Percentiles rank a stretch among this genome's conserved stretches.
These are phyloP conservation scores for Ceratobasidium sp. DNA, from an alignment of 1,284 basidiomycete species.

Conservation along the genomic window DNA sequence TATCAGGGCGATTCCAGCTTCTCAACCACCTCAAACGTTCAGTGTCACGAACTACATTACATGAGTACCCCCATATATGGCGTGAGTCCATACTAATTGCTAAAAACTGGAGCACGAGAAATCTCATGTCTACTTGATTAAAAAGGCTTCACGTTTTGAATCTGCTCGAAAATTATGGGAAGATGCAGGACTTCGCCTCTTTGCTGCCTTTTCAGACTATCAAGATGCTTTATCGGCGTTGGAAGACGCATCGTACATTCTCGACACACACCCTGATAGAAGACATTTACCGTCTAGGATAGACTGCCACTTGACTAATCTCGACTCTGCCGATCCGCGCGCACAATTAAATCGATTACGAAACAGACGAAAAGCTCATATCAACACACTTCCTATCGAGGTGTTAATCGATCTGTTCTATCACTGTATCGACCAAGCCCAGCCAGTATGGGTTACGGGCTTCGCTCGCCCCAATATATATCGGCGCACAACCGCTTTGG, in stretches of 20 bases:
- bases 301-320: not conserved
- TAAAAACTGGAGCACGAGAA: no score
- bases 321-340: not conserved
- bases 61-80: no score
- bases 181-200: not conserved
- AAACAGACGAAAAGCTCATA: not conserved
- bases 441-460: not conserved
- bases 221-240: not conserved
- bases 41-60: no score
- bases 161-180: not conserved
- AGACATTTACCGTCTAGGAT: not conserved
- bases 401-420: not conserved
- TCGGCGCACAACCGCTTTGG: not conserved
- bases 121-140: no score
- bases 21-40: no score
- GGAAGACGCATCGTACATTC: not conserved
- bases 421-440: not conserved
- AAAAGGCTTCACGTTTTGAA: not conserved
- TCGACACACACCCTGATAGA: not conserved
- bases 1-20: no score
- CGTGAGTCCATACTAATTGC: no score
- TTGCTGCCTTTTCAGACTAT: not conserved
- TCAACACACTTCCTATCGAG: not conserved
- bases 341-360: not conserved
- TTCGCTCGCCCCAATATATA: not conserved